Evolutionary conservation across 257 asterid species (phyloP).

Genomic region (Nicotiana paniculata): DNA sequence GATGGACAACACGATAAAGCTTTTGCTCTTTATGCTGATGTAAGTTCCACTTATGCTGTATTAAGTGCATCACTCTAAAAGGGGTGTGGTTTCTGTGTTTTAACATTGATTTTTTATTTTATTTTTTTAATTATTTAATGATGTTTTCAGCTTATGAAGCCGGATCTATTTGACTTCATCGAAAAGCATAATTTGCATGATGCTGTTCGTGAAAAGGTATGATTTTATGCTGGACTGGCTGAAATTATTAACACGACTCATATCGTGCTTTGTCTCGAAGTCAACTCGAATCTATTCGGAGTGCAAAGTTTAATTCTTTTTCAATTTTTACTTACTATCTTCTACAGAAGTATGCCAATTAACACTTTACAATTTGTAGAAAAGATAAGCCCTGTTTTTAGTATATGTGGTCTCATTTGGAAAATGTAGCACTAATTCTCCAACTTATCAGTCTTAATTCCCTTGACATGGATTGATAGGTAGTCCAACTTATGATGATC

Average conservation of each 20-base stretch:
- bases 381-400: neutral
- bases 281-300: neutral
- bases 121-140: neutral
- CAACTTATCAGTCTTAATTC: conserved; percentile 2
- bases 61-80: neutral
- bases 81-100: neutral
- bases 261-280: neutral
- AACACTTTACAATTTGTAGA: neutral
- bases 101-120: neutral
- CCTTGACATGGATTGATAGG: conserved; percentile 43
- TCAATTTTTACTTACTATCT: neutral
- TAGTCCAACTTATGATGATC: conserved; percentile 89
- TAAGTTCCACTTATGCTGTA: conserved; percentile 60
- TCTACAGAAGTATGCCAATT: neutral
- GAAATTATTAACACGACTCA: neutral
- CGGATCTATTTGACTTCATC: conserved; percentile 82
- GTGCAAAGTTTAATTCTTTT: neutral
- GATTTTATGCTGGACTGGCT: neutral
- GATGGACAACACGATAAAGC: conserved; percentile 92
- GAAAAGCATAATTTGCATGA: conserved; percentile 91
- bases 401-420: conserved; percentile 3
- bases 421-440: neutral
- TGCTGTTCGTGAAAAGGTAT: conserved; percentile 75
- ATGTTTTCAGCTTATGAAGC: conserved; percentile 79
- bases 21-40: conserved; percentile 89